Base-by-base conservation (phyloP, 345 rosid species). In the Triadica sebifera region DNA sequence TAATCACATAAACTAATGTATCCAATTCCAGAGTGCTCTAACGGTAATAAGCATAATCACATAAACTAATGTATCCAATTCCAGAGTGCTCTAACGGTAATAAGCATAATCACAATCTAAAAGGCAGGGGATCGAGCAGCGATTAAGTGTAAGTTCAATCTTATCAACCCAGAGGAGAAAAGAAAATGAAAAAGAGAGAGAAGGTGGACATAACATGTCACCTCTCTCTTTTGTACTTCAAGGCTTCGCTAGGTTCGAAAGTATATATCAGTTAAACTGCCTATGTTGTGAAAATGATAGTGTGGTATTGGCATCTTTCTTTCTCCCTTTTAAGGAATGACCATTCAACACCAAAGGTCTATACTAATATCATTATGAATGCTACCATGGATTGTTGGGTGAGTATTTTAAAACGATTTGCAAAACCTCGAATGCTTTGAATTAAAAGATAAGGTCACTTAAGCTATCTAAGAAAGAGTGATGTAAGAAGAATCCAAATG, bases 401-500 rank as follows among this genome's bases (percentile, higher is more conserved):
- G 46, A 5, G 46, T 1, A 4, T 43, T 43, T 43, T 43, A 43
- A 43, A 8, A 5, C 50, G 38, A 15, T 12, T 12, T n/a, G 8
- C 52, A 70, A 43, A 37, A 11, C 34, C 16, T 41, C 10, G 10
- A 37, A 52, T 20, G 9, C 12, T 19, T 69, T 16, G 5, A 51
- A 69, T 13, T 52, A 53, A 69, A 22, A 22, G 11, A 53, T 8
- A 71, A 58, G 20, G 3, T 56, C 49, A 39, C 22, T 22, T n/a
- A 49, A 66, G 59, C 13, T 19, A 25, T 17, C 37, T 22, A 29
- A 63, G 37, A 43, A 43, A 4, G 51, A 43, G 46, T 43, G 46
- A 43, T 43, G 46, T 43, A 43, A 64, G n/a, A 74, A 38, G 65
- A 55, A 70, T 46, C 38, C 12, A 19, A 70, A 19, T 59, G 5